Conservation (phyloP, 2,329 filamentous ascomycete species). For the Hansfordia pulvinata region DNA sequence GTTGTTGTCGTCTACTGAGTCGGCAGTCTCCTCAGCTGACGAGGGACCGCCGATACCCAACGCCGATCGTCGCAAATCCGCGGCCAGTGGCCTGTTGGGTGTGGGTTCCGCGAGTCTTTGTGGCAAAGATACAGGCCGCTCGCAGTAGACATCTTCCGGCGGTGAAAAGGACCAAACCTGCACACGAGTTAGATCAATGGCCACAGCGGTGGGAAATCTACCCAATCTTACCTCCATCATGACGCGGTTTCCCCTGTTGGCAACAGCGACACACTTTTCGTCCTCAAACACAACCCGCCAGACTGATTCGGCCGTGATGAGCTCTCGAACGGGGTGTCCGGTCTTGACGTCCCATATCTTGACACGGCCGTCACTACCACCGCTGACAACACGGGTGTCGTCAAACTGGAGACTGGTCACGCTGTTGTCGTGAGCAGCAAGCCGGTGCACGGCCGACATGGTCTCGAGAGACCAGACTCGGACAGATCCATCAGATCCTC, state of each 20-base stretch:
- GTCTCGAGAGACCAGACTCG: slow-evolving; percentile 89
- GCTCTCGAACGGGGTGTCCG: slow-evolving; percentile 77
- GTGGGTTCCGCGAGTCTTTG: slow-evolving; percentile 30
- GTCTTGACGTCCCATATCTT: slow-evolving; percentile 97
- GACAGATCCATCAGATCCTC: slow-evolving; percentile 90
- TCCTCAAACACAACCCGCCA: slow-evolving; percentile 98
- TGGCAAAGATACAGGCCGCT: slow-evolving; percentile 35
- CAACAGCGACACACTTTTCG: slow-evolving; percentile 95
- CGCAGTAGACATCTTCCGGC: slow-evolving; percentile 52
- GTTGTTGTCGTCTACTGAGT: no score
- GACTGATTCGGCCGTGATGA: slow-evolving; percentile 85
- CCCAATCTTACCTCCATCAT: slow-evolving; percentile 78
- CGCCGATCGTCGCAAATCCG: slow-evolving; percentile 19
- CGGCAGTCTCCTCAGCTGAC: no score
- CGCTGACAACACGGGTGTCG: slow-evolving; percentile 86
- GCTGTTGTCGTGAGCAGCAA: slow-evolving; percentile 95
- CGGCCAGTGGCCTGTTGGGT: slow-evolving; percentile 35
- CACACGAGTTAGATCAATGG: no score
- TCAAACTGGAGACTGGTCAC: slow-evolving; percentile 97
- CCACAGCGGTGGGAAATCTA: no score
- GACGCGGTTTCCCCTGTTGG: slow-evolving; percentile 69
- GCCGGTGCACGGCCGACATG: slow-evolving; percentile 82
- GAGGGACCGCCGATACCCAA: slow-evolving; percentile 7
- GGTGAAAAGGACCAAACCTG: slow-evolving; percentile 94
- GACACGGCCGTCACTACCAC: slow-evolving; percentile 91